Evolutionary conservation across 2,329 filamentous ascomycete species (phyloP).

Genomic region (Sporothrix protearum): DNA sequence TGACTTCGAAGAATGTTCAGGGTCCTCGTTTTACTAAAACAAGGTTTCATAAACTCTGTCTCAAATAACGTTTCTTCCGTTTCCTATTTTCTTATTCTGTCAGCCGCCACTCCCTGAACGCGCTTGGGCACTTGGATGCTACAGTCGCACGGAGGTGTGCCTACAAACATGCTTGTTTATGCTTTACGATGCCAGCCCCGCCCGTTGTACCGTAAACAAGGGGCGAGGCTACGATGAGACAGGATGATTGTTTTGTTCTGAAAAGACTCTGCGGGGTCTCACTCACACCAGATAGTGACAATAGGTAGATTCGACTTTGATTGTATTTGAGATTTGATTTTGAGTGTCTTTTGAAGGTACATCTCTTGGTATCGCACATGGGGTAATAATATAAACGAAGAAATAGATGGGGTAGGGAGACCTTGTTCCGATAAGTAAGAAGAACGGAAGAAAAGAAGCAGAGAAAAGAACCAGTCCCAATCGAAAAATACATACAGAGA

Average conservation of each 20-base stretch:
- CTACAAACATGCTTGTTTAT: background rate
- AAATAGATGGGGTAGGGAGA: background rate
- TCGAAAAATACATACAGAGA: background rate
- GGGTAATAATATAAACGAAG: background rate
- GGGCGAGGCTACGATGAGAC: background rate
- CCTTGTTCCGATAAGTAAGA: background rate
- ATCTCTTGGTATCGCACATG: constrained; percentile 10
- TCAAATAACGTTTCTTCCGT: background rate
- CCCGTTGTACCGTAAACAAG: background rate
- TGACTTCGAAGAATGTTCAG: background rate
- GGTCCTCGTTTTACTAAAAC: background rate
- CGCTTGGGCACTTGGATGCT: background rate
- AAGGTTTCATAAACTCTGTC: background rate
- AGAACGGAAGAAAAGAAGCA: background rate
- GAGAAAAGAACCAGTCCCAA: background rate
- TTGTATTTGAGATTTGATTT: background rate
- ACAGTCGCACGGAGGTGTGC: background rate
- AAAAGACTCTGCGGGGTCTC: too few species aligned
- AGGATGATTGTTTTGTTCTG: background rate
- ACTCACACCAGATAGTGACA: too few species aligned
- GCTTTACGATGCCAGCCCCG: background rate
- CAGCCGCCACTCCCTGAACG: background rate
- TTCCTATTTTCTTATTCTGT: background rate
- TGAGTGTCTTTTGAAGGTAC: background rate
- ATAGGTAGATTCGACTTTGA: too few species aligned